Evolutionary conservation across 1,139 yeast species (phyloP).

Genomic region (Yamadazyma epiphylla): DNA sequence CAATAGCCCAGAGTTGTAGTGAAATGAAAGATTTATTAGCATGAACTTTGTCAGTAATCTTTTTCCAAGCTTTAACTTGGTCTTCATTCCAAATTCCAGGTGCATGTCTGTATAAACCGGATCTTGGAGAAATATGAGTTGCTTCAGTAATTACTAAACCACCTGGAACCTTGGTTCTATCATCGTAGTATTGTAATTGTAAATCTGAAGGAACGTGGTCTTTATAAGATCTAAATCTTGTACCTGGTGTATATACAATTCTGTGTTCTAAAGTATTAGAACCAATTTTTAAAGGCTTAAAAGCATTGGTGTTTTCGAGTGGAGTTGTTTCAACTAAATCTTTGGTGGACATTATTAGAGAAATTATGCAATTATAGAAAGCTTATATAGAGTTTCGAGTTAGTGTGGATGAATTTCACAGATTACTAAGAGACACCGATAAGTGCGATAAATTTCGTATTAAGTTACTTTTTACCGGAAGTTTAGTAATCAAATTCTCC

Average conservation of each 20-base stretch:
- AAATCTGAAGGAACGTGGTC: slow-evolving; percentile 45
- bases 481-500: no score
- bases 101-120: slow-evolving; percentile 37
- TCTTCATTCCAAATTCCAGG: slow-evolving; percentile 53
- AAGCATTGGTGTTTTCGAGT: slow-evolving; percentile 25
- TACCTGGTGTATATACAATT: slow-evolving; percentile 51
- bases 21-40: slow-evolving; percentile 47
- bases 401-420: no score
- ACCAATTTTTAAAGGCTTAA: slow-evolving; percentile 49
- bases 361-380: no score
- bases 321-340: slow-evolving; percentile 1
- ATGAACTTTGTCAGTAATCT: slow-evolving; percentile 48
- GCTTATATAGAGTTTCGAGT: no score
- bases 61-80: slow-evolving; percentile 50
- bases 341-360: no score
- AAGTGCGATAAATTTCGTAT: no score
- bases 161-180: slow-evolving; percentile 52
- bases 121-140: slow-evolving; percentile 22
- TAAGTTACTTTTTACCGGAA: no score
- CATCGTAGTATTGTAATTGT: slow-evolving; percentile 46
- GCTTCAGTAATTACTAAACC: slow-evolving; percentile 47
- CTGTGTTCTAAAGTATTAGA: slow-evolving; percentile 32
- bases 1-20: slow-evolving; percentile 60
- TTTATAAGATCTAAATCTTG: slow-evolving; percentile 44
- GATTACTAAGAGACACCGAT: no score